A percentile compares a stretch with the other conserved stretches of the same genome.
Evolutionary conservation across 2,329 filamentous ascomycete genomes (phyloP).

Genomic region (Alternaria brassicae): DNA sequence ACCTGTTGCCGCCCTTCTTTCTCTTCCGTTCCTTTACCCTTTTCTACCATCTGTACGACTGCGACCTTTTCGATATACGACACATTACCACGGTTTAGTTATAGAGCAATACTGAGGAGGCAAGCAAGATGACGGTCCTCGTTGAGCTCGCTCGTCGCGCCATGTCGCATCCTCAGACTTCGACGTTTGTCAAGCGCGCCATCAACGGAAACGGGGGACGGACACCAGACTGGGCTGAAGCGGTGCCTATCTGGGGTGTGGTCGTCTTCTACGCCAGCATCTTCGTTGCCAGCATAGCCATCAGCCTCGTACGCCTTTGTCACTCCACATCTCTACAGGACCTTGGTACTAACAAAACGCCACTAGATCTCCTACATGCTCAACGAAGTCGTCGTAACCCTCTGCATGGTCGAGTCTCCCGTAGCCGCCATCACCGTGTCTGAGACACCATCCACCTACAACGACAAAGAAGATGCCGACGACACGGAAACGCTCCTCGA

Average conservation of each 20-base stretch:
- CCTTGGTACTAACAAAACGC: neutral
- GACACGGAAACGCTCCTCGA: constrained; percentile 50
- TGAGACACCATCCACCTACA: constrained; percentile 52
- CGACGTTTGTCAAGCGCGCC: constrained; percentile 39
- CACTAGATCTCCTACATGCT: constrained; percentile 62
- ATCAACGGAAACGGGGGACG: constrained; percentile 13
- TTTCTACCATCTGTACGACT: constrained; percentile 3
- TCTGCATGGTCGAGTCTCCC: constrained; percentile 70
- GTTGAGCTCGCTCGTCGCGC: constrained; percentile 42
- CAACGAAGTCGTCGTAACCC: constrained; percentile 64
- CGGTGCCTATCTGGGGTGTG: constrained; percentile 43
- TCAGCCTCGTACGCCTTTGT: constrained; percentile 49
- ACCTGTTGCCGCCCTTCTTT: constrained; percentile 9
- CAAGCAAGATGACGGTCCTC: constrained; percentile 31
- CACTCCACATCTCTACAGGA: neutral
- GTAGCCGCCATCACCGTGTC: constrained; percentile 59
- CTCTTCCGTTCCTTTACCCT: neutral
- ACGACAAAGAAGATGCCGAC: constrained; percentile 47
- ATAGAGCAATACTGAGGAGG: neutral
- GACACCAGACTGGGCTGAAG: constrained; percentile 6
- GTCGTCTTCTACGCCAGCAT: constrained; percentile 45
- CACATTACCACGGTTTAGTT: neutral
- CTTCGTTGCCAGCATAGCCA: constrained; percentile 51
- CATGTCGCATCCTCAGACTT: constrained; percentile 35
- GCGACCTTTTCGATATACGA: neutral